Evolutionary conservation across 768 basidiomycete species (phyloP).

Genomic region (Psilocybe cubensis): DNA sequence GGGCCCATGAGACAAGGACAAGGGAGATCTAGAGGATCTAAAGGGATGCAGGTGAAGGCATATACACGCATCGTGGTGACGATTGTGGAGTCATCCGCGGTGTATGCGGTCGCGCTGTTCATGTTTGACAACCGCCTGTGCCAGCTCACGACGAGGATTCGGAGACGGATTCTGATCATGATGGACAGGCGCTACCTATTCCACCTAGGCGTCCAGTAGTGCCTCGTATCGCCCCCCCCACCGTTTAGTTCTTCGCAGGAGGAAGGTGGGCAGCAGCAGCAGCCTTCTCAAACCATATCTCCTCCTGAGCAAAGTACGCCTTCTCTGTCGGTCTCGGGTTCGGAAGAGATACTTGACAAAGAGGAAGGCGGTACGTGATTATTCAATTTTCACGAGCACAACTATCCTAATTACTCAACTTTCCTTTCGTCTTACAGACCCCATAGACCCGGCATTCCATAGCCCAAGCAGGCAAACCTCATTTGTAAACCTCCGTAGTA

Average conservation of each 20-base stretch:
- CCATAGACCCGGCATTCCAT: slow-evolving; percentile 69
- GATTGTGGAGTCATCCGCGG: no score
- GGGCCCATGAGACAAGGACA: no score
- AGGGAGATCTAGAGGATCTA: no score
- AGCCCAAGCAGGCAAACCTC: slow-evolving; percentile 50
- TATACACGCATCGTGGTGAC: no score
- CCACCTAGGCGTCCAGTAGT: slow-evolving; percentile 21
- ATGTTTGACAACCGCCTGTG: no score
- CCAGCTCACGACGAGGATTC: slow-evolving; percentile 29
- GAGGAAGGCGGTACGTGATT: slow-evolving; percentile 59
- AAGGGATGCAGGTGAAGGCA: no score
- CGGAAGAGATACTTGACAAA: slow-evolving; percentile 57
- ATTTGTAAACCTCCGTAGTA: slow-evolving; percentile 24
- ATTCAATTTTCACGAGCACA: neutral
- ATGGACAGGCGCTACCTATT: slow-evolving; percentile 35
- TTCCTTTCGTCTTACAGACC: slow-evolving; percentile 45
- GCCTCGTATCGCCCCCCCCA: slow-evolving; percentile 3
- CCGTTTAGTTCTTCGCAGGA: slow-evolving; percentile 2
- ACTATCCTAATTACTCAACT: slow-evolving; percentile 1
- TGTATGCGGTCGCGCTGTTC: no score
- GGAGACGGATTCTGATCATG: slow-evolving; percentile 36
- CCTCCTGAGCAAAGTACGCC: slow-evolving; percentile 18
- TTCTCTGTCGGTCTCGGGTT: slow-evolving; percentile 26
- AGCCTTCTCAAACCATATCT: neutral
- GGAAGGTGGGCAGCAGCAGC: slow-evolving; percentile 2